These are phyloP conservation scores for Mortierella sp. DNA, from an alignment of 371 early-diverging fungal species.

Conservation along the genomic window DNA sequence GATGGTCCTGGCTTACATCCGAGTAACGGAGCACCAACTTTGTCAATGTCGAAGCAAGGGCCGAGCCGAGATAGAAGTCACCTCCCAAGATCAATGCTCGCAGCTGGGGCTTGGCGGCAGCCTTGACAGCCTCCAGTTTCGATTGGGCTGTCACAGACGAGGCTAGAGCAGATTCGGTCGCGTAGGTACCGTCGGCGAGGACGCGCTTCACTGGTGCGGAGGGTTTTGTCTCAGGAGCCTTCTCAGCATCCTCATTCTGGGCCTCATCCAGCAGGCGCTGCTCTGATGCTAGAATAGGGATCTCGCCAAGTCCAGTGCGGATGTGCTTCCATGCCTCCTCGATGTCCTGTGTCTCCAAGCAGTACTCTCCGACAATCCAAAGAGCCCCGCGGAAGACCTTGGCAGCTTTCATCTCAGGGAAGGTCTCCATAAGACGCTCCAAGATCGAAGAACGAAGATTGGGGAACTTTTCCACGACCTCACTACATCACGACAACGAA, in stretches of 20 bases:
- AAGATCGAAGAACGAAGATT: slow-evolving; percentile 84
- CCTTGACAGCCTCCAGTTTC: slow-evolving; percentile 71
- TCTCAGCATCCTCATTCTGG: slow-evolving; percentile 59
- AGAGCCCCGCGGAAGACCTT: slow-evolving; percentile 97
- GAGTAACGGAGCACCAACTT: slow-evolving; percentile 88
- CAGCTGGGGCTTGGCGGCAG: slow-evolving; percentile 80
- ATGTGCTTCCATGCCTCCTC: slow-evolving; percentile 88
- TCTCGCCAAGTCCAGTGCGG: slow-evolving; percentile 86
- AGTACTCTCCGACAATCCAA: slow-evolving; percentile 97
- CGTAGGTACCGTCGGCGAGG: slow-evolving; percentile 97
- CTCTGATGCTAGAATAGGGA: slow-evolving; percentile 92
- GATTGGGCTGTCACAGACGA: slow-evolving; percentile 59
- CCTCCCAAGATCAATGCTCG: slow-evolving; percentile 88
- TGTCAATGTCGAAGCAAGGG: slow-evolving; percentile 88
- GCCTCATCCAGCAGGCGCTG: slow-evolving; percentile 75
- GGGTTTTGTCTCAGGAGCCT: slow-evolving; percentile 59
- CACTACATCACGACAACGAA: no score
- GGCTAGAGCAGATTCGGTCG: slow-evolving; percentile 90
- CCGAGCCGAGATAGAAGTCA: slow-evolving; percentile 91
- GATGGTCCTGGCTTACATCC: slow-evolving; percentile 59
- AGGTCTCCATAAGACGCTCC: slow-evolving; percentile 81
- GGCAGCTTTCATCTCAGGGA: slow-evolving; percentile 92
- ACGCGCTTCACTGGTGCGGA: slow-evolving; percentile 79
- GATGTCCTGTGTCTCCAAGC: slow-evolving; percentile 77
- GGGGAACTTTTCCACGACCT: slow-evolving; percentile 96